A percentile compares a stretch with the other conserved stretches of the same genome.
phyloP scores from a whole-genome alignment of 2,329 filamentous ascomycete genomes.

The Botryosphaeria dothidea region DNA sequence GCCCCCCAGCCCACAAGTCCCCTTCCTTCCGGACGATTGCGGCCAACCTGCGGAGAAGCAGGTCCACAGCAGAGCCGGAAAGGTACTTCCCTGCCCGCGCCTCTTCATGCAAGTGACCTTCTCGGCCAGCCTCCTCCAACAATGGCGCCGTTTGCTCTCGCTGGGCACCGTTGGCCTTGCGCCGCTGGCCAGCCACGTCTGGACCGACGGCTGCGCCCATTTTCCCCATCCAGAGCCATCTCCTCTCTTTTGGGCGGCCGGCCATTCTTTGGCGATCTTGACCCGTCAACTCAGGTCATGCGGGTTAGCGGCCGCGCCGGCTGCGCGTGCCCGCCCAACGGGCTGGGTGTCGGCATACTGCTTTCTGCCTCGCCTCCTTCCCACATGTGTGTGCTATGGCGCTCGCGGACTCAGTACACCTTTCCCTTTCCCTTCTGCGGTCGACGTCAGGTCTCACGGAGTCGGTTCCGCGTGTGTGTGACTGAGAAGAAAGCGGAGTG shows the following conservation, averaged over 20 bases:
- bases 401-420: no score
- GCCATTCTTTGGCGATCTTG: background rate
- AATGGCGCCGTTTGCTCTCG: conserved; percentile 1
- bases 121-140: background rate
- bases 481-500: no score
- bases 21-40: conserved; percentile 5
- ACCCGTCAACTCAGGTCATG: background rate
- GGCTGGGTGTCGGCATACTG: no score
- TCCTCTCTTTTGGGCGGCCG: background rate
- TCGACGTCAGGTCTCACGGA: no score
- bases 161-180: conserved; percentile 1
- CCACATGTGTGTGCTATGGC: no score
- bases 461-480: no score
- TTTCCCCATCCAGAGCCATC: background rate
- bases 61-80: no score
- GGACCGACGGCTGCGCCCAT: background rate
- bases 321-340: background rate
- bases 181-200: background rate
- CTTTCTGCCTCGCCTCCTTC: no score
- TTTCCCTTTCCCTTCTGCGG: no score
- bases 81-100: conserved; percentile 7
- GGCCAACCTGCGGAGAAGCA: background rate
- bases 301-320: conserved; percentile 6
- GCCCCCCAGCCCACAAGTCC: background rate
- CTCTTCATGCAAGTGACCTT: conserved; percentile 5